Conservation (phyloP, 352 stramenopile species). For the Phytophthora lateralis region DNA sequence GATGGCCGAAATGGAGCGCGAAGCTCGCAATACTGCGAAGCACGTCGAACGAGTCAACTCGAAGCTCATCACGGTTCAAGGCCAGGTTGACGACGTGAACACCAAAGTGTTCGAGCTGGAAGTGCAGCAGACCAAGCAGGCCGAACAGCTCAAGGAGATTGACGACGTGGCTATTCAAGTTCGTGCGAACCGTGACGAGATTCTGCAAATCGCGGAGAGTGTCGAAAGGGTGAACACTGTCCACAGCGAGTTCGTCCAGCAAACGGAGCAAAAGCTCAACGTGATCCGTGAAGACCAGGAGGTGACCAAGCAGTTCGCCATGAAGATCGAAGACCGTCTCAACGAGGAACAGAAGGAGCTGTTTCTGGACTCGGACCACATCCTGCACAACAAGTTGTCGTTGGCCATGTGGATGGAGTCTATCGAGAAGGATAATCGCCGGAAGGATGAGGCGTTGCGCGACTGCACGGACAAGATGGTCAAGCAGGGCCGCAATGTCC, state of each 20-base stretch:
- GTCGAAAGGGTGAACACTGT: conserved; percentile 50
- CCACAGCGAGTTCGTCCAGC: conserved; percentile 56
- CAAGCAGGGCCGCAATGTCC: conserved; percentile 80
- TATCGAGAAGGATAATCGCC: conserved; percentile 67
- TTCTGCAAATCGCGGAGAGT: conserved; percentile 47
- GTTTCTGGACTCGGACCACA: conserved; percentile 81
- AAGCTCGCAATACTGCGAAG: conserved; percentile 76
- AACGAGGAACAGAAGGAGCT: conserved; percentile 85
- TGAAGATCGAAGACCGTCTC: conserved; percentile 85
- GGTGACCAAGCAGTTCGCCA: conserved; percentile 80
- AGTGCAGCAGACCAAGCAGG: conserved; percentile 57
- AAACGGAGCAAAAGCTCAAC: conserved; percentile 56
- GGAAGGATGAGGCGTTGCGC: conserved; percentile 78
- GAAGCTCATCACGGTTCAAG: conserved; percentile 78
- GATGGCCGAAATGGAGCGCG: conserved; percentile 78
- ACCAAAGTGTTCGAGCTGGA: conserved; percentile 74
- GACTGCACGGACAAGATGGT: conserved; percentile 85
- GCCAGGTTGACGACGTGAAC: conserved; percentile 71
- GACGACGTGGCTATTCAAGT: conserved; percentile 65
- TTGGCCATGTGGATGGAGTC: conserved; percentile 84
- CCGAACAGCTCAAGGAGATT: conserved; percentile 73
- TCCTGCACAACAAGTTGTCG: conserved; percentile 77
- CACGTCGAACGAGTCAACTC: conserved; percentile 79
- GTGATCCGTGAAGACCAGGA: conserved; percentile 69
- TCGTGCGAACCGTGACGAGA: conserved; percentile 56